A percentile compares a stretch with the other conserved stretches of the same genome.
Evolutionary conservation across 257 asterid species (phyloP).

Genomic region (Schizonepeta tenuifolia): DNA sequence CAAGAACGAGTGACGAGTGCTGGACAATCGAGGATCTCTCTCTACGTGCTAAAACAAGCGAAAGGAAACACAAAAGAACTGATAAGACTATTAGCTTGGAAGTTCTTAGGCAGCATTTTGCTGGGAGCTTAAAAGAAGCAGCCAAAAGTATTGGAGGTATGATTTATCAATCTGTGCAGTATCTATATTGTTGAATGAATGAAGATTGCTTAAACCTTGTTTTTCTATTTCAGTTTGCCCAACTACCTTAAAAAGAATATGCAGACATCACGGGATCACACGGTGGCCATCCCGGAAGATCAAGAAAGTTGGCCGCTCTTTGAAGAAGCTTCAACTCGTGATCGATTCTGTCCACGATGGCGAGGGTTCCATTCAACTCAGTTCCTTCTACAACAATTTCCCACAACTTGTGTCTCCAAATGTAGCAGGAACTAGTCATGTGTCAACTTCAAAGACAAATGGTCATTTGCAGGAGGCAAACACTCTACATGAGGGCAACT

Average conservation of each 20-base stretch:
- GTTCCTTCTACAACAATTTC: constrained; percentile 72
- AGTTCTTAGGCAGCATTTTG: constrained; percentile 66
- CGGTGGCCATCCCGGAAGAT: constrained; percentile 92
- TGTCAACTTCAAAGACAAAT: constrained; percentile 26
- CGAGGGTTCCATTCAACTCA: constrained; percentile 67
- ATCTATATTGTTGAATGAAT: background rate
- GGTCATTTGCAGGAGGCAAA: constrained; percentile 34
- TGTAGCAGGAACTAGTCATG: constrained; percentile 41
- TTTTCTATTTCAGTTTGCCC: constrained; percentile 70
- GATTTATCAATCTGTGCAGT: constrained; percentile 11
- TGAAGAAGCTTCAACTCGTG: constrained; percentile 81
- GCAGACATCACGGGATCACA: constrained; percentile 82
- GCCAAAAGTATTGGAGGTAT: constrained; percentile 83
- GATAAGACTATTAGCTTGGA: constrained; percentile 76
- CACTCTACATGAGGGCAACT: constrained; percentile 40
- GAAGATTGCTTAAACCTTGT: background rate
- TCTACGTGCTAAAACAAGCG: constrained; percentile 43
- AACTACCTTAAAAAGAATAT: constrained; percentile 84
- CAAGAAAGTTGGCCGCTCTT: constrained; percentile 82
- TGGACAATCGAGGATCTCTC: constrained; percentile 38
- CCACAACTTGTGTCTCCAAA: constrained; percentile 66
- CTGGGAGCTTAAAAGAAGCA: constrained; percentile 88
- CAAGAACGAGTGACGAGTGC: constrained; percentile 39
- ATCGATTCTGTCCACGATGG: constrained; percentile 81
- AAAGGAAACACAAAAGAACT: constrained; percentile 53